These are phyloP conservation scores for Agapanthus africanus DNA, from an alignment of 106 monocot species.

Conservation along the genomic window DNA sequence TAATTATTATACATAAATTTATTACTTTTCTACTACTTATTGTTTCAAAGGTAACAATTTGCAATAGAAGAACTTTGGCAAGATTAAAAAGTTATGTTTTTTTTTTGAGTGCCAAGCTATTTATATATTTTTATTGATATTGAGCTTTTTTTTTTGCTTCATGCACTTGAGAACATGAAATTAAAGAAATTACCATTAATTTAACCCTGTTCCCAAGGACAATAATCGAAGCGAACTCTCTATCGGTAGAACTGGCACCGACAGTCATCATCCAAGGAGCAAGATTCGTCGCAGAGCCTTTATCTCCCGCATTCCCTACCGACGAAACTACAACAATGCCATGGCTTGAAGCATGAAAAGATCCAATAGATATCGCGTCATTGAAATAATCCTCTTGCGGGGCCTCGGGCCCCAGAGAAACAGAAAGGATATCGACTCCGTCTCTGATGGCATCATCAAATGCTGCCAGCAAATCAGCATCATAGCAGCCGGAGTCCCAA, in stretches of 20 bases:
- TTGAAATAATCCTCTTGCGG: constrained; percentile 63
- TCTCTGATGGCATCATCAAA: constrained; percentile 83
- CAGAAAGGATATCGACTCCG: constrained; percentile 69
- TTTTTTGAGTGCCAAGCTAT: too few species aligned
- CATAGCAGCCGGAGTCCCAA: constrained; percentile 84
- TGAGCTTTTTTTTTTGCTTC: too few species aligned
- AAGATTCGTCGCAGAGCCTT: constrained; percentile 66
- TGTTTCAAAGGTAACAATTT: too few species aligned
- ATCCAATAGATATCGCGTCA: constrained; percentile 73
- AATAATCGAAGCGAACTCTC: constrained; percentile 58
- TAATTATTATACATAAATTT: too few species aligned
- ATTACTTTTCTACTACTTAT: too few species aligned
- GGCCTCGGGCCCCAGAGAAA: constrained; percentile 61
- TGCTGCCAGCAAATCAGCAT: constrained; percentile 77
- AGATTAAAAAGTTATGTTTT: too few species aligned
- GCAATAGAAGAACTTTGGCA: too few species aligned
- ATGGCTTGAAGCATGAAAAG: constrained; percentile 68
- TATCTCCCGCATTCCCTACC: constrained; percentile 59
- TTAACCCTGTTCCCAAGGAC: constrained; percentile 44
- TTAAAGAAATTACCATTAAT: constrained; percentile 35
- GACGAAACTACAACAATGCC: constrained; percentile 78
- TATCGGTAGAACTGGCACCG: constrained; percentile 63
- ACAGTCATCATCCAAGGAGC: constrained; percentile 91
- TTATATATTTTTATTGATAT: too few species aligned
- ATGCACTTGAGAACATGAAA: neutral